Evolutionary conservation across 2,329 filamentous ascomycete species (phyloP).

Genomic region (Drechslerella dactyloides): DNA sequence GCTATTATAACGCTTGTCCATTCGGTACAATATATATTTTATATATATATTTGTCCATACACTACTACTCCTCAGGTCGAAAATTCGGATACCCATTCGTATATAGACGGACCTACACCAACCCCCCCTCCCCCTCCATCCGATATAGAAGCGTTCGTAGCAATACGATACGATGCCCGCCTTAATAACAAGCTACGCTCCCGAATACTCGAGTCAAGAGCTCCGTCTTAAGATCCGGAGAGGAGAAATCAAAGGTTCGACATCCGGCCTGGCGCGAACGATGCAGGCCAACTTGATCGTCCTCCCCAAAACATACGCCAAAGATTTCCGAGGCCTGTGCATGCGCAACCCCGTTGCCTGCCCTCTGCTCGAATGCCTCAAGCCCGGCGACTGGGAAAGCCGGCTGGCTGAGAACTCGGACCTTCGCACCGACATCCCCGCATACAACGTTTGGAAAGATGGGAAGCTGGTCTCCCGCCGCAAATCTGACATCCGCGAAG

Average conservation of each 20-base stretch:
- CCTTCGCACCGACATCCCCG: constrained; percentile 66
- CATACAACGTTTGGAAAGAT: constrained; percentile 67
- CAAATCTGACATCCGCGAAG: constrained; percentile 60
- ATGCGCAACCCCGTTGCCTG: constrained; percentile 69
- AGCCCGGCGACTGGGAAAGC: constrained; percentile 59
- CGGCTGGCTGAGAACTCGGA: constrained; percentile 62
- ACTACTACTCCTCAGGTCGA: not conserved
- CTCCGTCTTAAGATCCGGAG: constrained; percentile 42
- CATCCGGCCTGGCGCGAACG: constrained; percentile 65
- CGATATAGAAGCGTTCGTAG: constrained; percentile 29
- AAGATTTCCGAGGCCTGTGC: constrained; percentile 67
- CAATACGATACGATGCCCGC: constrained; percentile 45
- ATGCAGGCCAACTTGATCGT: constrained; percentile 70
- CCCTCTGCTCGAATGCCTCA: constrained; percentile 65
- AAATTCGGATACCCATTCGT: not conserved
- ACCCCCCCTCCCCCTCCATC: too few species aligned
- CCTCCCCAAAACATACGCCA: constrained; percentile 65
- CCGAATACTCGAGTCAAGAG: constrained; percentile 44
- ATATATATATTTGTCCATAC: constrained; percentile 6
- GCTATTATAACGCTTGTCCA: constrained; percentile 3
- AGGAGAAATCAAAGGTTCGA: constrained; percentile 56
- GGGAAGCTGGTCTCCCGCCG: constrained; percentile 58
- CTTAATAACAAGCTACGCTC: constrained; percentile 44
- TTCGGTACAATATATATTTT: not conserved
- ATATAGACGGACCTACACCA: not conserved